Conservation (phyloP, 257 asterid genomes). For the Gentiana dahurica region DNA sequence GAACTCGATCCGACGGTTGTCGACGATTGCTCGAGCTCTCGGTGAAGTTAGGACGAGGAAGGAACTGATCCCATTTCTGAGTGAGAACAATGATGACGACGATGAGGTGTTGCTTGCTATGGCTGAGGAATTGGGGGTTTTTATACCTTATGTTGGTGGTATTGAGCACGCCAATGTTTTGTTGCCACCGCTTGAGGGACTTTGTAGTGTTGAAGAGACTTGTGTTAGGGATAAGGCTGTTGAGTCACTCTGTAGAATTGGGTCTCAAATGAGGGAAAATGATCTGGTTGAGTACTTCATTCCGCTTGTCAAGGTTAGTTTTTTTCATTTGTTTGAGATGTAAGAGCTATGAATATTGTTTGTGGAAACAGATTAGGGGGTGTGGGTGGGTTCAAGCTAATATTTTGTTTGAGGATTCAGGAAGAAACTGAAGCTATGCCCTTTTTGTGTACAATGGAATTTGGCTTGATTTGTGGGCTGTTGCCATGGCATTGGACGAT, state of each 20-base stretch:
- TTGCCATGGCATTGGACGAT: too few species aligned
- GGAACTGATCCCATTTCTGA: slow-evolving; percentile 61
- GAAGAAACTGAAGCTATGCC: too few species aligned
- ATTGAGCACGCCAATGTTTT: slow-evolving; percentile 38
- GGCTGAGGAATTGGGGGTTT: slow-evolving; percentile 40
- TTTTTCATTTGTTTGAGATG: not conserved
- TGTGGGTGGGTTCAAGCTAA: too few species aligned
- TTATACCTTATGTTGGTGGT: slow-evolving; percentile 40
- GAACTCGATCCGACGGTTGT: slow-evolving; percentile 60
- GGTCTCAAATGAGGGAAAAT: slow-evolving; percentile 22
- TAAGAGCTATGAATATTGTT: too few species aligned
- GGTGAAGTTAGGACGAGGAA: slow-evolving; percentile 81
- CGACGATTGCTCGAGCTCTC: slow-evolving; percentile 78
- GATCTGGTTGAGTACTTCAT: slow-evolving; percentile 44
- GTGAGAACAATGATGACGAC: slow-evolving; percentile 62
- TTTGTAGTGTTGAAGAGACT: slow-evolving; percentile 39
- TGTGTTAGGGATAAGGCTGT: slow-evolving; percentile 24
- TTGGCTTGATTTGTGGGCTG: too few species aligned
- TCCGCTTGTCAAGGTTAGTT: slow-evolving; percentile 44
- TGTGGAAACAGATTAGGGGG: too few species aligned
- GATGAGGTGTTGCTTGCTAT: slow-evolving; percentile 49
- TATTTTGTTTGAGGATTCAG: too few species aligned
- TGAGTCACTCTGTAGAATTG: slow-evolving; percentile 24
- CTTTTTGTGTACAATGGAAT: too few species aligned
- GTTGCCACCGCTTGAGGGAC: slow-evolving; percentile 43